Evolutionary conservation across 2,329 filamentous ascomycete genomes (phyloP).

Genomic region (Trichocomaceae sp.): DNA sequence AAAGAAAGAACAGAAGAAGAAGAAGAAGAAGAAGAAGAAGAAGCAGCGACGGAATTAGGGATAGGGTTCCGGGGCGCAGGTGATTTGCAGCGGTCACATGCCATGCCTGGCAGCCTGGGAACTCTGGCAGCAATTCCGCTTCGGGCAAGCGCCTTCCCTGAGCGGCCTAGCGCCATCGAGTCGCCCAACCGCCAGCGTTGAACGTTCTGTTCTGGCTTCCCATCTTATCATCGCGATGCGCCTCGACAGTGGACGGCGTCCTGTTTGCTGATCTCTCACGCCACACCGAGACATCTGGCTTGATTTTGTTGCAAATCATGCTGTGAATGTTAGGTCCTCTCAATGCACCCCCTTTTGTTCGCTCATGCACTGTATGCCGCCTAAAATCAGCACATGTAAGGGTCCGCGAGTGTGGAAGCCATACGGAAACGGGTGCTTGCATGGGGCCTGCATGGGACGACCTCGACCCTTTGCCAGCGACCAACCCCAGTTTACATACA

Average conservation of each 20-base stretch:
- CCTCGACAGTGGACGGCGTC: neutral
- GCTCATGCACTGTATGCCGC: neutral
- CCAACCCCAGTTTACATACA: neutral
- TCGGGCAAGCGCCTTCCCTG: neutral
- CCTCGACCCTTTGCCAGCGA: neutral
- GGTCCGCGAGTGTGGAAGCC: neutral
- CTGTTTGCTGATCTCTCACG: neutral
- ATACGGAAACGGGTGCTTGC: constrained; percentile 3
- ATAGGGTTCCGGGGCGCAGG: constrained; percentile 12
- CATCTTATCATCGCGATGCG: neutral
- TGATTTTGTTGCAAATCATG: neutral
- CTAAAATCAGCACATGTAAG: constrained; percentile 4
- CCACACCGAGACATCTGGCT: neutral
- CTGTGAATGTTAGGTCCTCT: neutral
- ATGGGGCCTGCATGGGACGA: neutral
- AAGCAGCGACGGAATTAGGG: too few relatives aligned
- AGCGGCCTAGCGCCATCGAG: too few relatives aligned
- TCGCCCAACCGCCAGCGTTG: too few relatives aligned
- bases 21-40: too few relatives aligned
- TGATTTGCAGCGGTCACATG: constrained; percentile 11
- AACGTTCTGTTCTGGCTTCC: too few relatives aligned
- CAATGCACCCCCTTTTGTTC: neutral
- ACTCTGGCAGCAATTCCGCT: neutral
- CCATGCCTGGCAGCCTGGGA: neutral
- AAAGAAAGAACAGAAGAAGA: too few relatives aligned